Evolutionary conservation across 495 filamentous ascomycete species (phyloP).

Genomic region (Aspergillus conjunctus): DNA sequence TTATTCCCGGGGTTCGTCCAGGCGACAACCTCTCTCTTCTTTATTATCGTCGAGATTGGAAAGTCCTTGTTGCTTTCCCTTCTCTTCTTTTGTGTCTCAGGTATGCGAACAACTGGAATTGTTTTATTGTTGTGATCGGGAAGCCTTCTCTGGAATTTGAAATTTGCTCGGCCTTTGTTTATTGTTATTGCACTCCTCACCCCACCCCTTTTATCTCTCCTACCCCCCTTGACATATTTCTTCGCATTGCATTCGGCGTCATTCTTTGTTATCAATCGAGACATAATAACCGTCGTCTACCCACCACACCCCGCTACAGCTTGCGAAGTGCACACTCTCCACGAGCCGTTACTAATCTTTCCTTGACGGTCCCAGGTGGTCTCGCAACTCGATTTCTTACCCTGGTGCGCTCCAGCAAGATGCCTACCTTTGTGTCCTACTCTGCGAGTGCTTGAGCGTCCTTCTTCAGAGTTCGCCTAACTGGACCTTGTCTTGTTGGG

Average conservation of each 20-base stretch:
- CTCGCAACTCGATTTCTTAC: conserved; percentile 18
- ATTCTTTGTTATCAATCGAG: conserved; percentile 2
- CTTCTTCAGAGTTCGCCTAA: conserved; percentile 42
- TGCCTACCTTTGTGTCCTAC: conserved; percentile 37
- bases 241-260: conserved; percentile 1
- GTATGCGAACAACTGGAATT: conserved; percentile 18
- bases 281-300: neutral
- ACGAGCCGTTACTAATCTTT: conserved; percentile 15
- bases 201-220: neutral
- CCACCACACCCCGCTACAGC: neutral
- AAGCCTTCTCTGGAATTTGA: conserved; percentile 10
- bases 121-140: conserved; percentile 18
- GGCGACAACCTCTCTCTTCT: conserved; percentile 32
- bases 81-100: conserved; percentile 9
- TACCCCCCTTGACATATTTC: conserved; percentile 1
- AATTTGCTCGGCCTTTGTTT: conserved; percentile 21
- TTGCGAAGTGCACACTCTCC: neutral
- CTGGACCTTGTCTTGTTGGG: conserved; percentile 31
- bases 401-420: conserved; percentile 40
- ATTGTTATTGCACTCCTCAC: conserved; percentile 6
- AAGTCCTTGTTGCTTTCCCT: conserved; percentile 8
- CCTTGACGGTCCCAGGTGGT: conserved; percentile 13
- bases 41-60: conserved; percentile 3
- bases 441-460: conserved; percentile 39
- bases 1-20: conserved; percentile 28